phyloP scores from a whole-genome alignment of 192 early-diverging fungal species.

The Backusella mclennaniae region DNA sequence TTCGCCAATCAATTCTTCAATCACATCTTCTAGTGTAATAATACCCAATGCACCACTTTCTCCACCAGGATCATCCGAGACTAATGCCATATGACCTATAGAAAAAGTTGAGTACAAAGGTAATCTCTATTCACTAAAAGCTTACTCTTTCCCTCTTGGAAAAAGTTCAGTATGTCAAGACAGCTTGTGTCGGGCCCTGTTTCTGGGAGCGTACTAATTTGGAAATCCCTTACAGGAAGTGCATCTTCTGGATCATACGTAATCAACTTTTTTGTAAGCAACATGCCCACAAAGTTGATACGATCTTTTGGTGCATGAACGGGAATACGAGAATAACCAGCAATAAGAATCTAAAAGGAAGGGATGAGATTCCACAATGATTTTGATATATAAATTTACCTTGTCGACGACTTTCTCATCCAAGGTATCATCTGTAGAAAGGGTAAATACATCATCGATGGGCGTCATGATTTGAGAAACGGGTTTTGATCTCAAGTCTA shows the following conservation, averaged over 20 bases:
- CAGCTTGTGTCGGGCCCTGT: conserved; percentile 51
- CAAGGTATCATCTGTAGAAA: conserved; percentile 56
- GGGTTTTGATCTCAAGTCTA: conserved; percentile 71
- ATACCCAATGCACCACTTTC: conserved; percentile 61
- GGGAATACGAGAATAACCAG: conserved; percentile 75
- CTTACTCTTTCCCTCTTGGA: conserved; percentile 73
- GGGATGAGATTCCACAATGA: not conserved
- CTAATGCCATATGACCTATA: conserved; percentile 68
- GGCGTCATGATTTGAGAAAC: conserved; percentile 71
- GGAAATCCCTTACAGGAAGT: conserved; percentile 57
- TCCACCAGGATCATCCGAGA: conserved; percentile 44
- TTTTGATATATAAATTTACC: not conserved
- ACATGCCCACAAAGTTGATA: conserved; percentile 68
- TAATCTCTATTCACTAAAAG: not conserved
- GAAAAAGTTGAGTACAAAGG: not conserved
- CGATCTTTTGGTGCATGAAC: conserved; percentile 57
- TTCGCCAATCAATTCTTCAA: conserved; percentile 76
- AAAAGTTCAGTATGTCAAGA: conserved; percentile 76
- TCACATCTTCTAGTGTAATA: conserved; percentile 79
- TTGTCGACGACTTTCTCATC: conserved; percentile 52
- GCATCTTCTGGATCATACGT: conserved; percentile 68
- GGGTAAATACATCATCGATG: conserved; percentile 63
- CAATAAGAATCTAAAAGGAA: conserved; percentile 45
- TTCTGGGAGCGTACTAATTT: conserved; percentile 48
- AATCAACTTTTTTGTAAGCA: conserved; percentile 72